Evolutionary conservation across 2,329 filamentous ascomycete genomes (phyloP).

Genomic region (Trichothecium sympodiale): DNA sequence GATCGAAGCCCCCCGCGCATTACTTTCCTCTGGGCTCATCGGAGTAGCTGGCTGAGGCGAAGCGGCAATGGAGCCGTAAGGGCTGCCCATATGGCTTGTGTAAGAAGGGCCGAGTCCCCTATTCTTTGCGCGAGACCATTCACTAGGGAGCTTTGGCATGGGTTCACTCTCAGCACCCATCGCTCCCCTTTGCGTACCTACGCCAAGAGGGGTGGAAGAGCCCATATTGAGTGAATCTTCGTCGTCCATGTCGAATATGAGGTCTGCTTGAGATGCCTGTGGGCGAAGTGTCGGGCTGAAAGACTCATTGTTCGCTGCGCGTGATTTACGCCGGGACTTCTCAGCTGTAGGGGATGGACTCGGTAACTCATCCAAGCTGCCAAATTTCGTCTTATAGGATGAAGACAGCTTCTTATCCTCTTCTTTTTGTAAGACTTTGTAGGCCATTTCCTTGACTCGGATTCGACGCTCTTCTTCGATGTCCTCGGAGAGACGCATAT

Average conservation of each 20-base stretch:
- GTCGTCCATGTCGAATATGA: conserved; percentile 94
- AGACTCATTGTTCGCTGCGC: conserved; percentile 37
- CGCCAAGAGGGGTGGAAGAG: conserved; percentile 4
- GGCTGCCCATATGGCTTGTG: conserved; percentile 8
- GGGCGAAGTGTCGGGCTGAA: conserved; percentile 58
- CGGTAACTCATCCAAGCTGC: conserved; percentile 53
- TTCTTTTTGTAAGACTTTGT: conserved; percentile 51
- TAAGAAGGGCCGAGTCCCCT: conserved; percentile 4
- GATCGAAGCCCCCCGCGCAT: not conserved
- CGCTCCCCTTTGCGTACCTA: conserved; percentile 8
- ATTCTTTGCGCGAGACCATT: conserved; percentile 18
- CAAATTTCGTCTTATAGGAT: conserved; percentile 48
- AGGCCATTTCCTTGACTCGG: conserved; percentile 66
- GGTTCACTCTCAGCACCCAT: conserved; percentile 15
- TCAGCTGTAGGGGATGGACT: conserved; percentile 29
- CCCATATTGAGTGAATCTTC: conserved; percentile 31
- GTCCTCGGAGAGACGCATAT: conserved; percentile 51
- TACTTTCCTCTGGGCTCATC: too few relatives aligned
- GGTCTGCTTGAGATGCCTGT: conserved; percentile 58
- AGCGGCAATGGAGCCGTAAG: not conserved
- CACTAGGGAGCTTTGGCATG: conserved; percentile 17
- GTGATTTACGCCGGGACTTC: conserved; percentile 34
- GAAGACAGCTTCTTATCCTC: conserved; percentile 52
- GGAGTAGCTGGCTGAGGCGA: too few relatives aligned
- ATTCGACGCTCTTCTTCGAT: conserved; percentile 59